Base-by-base conservation (phyloP, 495 filamentous ascomycete genomes). In the Penicillium pancosmium region DNA sequence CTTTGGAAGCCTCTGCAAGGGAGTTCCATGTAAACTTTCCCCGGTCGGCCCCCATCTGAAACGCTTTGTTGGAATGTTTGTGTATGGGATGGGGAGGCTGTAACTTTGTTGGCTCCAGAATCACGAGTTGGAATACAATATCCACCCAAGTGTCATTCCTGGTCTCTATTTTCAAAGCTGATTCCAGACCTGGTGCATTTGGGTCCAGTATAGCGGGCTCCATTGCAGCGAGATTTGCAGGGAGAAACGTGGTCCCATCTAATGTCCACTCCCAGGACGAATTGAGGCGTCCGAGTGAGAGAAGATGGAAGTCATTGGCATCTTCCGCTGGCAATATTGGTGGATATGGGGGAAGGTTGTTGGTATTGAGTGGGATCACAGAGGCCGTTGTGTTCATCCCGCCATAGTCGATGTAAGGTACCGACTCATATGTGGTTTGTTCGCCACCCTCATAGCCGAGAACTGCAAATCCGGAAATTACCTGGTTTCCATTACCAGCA, bases 51-150 rank as follows among this genome's bases (percentile, higher is more conserved):
- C 81, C 82, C 50, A 83, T 76, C 38, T 75, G 50, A 58, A 70
- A 82, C 34, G 65, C 74, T 59, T 81, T 81, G 68, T 77, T 83
- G 50, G 73, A 74, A 68, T 85, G 82, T 67, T 84, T 84, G 73
- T 85, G 82, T 51, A 85, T 78, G 0, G 77, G 74, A 54, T 85
- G 82, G 33, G 76, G 67, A 5, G 68, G 64, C 56, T 64, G 54
- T 19, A 73, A 62, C 13, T 48, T 48, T 9, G 52, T 64, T 19
- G 52, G 59, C 48, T 49, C 27, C 33, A 35, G 35, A 35, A 55
- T 57, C 2, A 43, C 51, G 5, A 77, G 67, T 25, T 73, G 63
- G 48, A 83, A 64, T 38, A 85, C 64, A 16, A 85, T 62, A 52
- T 85, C 82, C 11, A 84, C 75, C 81, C 82, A 85, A 2, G 73